A percentile compares a stretch with the other conserved stretches of the same genome.
These are phyloP conservation scores for Talaromyces atroroseus DNA, from an alignment of 2,329 filamentous ascomycete genomes.

Conservation along the genomic window DNA sequence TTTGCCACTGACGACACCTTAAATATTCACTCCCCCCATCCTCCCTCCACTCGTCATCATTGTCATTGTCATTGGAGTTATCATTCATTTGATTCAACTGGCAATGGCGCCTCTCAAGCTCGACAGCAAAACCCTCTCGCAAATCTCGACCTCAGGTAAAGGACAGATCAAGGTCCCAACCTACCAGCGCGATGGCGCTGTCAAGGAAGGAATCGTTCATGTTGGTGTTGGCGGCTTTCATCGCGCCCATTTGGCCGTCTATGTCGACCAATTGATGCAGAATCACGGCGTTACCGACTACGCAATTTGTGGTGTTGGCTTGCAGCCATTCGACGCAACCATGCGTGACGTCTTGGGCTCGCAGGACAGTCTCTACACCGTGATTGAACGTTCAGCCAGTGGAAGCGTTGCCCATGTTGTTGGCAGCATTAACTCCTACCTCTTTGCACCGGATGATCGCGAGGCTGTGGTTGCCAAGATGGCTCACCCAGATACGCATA, in stretches of 20 bases:
- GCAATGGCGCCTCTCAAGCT: constrained; percentile 34
- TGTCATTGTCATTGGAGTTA: neutral
- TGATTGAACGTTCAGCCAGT: constrained; percentile 50
- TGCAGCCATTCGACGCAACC: constrained; percentile 46
- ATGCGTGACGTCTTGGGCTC: constrained; percentile 48
- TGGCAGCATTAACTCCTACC: constrained; percentile 50
- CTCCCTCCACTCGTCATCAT: too few relatives aligned
- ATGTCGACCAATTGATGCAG: constrained; percentile 46
- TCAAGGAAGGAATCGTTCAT: constrained; percentile 53
- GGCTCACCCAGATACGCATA: constrained; percentile 50
- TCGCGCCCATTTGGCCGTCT: constrained; percentile 50
- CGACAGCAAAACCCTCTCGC: constrained; percentile 34
- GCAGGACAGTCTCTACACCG: constrained; percentile 51
- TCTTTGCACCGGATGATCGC: constrained; percentile 49
- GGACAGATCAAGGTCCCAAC: constrained; percentile 34
- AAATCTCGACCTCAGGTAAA: constrained; percentile 28
- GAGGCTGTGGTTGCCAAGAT: constrained; percentile 52
- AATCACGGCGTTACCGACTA: constrained; percentile 43
- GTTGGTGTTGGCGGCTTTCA: constrained; percentile 53
- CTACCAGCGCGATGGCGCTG: constrained; percentile 39
- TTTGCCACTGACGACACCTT: too few relatives aligned
- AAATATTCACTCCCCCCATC: too few relatives aligned
- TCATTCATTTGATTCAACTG: neutral
- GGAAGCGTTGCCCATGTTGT: constrained; percentile 46
- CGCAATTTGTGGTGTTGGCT: constrained; percentile 50